phyloP scores from a whole-genome alignment of 176 grass and related monocot genomes.

The Carex cristatella region DNA sequence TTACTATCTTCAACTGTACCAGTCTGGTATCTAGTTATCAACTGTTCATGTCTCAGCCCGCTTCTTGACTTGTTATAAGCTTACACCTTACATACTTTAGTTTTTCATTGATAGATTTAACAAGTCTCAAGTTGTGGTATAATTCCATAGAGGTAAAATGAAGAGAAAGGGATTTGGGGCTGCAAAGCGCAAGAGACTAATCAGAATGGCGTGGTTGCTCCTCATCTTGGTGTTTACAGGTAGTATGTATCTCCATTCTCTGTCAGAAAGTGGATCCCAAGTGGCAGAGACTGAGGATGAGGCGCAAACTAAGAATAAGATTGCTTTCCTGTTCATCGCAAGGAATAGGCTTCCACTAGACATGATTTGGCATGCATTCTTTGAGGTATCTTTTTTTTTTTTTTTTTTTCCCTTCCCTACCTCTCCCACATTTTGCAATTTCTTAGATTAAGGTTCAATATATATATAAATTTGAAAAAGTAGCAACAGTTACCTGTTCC shows the following conservation, averaged over 20 bases:
- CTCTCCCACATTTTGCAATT: background rate
- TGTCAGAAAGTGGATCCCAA: background rate
- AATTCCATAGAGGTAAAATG: background rate
- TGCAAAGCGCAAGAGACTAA: conserved; percentile 5
- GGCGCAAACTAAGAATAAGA: conserved; percentile 33
- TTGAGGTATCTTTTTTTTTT: conserved; percentile 36
- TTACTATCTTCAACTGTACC: too few species aligned
- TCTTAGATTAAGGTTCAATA: background rate
- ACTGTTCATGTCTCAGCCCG: too few species aligned
- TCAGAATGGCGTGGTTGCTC: conserved; percentile 5
- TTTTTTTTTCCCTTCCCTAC: background rate
- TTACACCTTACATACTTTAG: background rate
- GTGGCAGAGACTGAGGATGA: background rate
- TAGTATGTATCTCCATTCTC: conserved; percentile 1
- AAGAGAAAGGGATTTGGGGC: conserved; percentile 5
- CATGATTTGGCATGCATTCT: conserved; percentile 90
- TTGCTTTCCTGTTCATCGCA: conserved; percentile 92
- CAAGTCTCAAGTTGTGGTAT: background rate
- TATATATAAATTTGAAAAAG: background rate
- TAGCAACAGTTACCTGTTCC: too few species aligned
- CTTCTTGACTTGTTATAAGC: background rate
- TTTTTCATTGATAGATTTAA: background rate
- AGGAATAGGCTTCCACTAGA: conserved; percentile 92
- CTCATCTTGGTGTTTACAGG: background rate
- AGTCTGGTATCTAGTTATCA: too few species aligned